A percentile compares a stretch with the other conserved stretches of the same genome.
Evolutionary conservation across 2,329 filamentous ascomycete genomes (phyloP).

Genomic region (Talaromyces sp.): DNA sequence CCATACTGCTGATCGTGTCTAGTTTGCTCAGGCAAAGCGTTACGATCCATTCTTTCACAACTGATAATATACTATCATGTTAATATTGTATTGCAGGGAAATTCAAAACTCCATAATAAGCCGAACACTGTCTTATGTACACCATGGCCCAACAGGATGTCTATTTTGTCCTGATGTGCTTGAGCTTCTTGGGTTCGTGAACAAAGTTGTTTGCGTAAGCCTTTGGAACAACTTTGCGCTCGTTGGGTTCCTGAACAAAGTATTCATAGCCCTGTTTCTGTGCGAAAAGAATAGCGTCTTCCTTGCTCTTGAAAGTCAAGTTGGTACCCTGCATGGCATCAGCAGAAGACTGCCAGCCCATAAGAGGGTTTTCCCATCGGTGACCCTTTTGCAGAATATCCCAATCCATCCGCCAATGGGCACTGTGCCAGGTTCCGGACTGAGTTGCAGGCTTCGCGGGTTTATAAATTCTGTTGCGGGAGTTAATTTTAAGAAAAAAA

Average conservation of each 20-base stretch:
- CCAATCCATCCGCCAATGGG: constrained; percentile 98
- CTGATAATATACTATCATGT: neutral
- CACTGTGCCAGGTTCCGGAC: constrained; percentile 78
- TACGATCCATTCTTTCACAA: neutral
- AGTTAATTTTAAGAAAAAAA: neutral
- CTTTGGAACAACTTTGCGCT: constrained; percentile 80
- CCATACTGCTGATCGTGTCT: neutral
- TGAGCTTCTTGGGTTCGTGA: constrained; percentile 79
- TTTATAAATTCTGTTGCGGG: constrained; percentile 70
- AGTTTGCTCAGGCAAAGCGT: neutral
- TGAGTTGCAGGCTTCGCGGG: constrained; percentile 93
- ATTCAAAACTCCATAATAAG: neutral
- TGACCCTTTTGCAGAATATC: constrained; percentile 88
- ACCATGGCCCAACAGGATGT: constrained; percentile 17
- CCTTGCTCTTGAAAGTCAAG: constrained; percentile 84
- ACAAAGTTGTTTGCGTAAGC: constrained; percentile 96
- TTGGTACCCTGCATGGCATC: constrained; percentile 94
- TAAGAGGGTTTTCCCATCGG: constrained; percentile 96
- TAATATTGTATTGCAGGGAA: neutral
- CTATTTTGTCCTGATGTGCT: constrained; percentile 78
- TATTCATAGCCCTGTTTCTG: constrained; percentile 99
- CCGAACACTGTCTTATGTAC: constrained; percentile 1
- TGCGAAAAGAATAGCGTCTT: constrained; percentile 90
- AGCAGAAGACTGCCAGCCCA: constrained; percentile 96
- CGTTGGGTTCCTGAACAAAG: constrained; percentile 95